Evolutionary conservation across 371 early-diverging fungal species (phyloP).

Genomic region (Rhizomucor pusillus): DNA sequence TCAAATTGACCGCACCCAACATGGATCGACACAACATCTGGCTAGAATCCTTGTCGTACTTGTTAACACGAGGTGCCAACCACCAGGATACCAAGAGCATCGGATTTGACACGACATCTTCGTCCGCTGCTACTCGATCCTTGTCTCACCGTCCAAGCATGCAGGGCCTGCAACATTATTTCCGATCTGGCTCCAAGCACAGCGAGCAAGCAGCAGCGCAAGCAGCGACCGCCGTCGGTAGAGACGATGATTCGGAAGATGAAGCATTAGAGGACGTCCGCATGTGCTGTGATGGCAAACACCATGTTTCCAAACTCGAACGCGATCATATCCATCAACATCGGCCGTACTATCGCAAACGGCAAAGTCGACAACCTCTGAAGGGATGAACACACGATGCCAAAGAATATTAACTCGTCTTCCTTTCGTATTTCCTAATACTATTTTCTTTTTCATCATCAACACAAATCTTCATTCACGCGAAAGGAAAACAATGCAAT

Average conservation of each 20-base stretch:
- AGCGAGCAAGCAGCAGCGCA: not conserved
- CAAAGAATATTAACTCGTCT: not conserved
- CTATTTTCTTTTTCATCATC: not conserved
- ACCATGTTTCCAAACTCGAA: conserved; percentile 30
- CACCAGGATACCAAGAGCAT: not conserved
- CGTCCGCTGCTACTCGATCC: not conserved
- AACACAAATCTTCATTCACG: not conserved
- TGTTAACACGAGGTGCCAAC: conserved; percentile 6
- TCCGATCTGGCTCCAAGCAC: conserved; percentile 9
- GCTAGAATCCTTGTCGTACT: conserved; percentile 26
- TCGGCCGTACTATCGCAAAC: conserved; percentile 24
- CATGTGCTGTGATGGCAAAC: conserved; percentile 40
- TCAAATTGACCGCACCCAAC: conserved; percentile 63
- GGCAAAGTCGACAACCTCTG: conserved; percentile 11
- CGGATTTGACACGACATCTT: conserved; percentile 2
- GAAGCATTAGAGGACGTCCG: conserved; percentile 35
- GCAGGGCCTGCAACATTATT: conserved; percentile 8
- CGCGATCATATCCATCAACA: conserved; percentile 18
- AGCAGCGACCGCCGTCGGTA: not conserved
- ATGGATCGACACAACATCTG: conserved; percentile 64
- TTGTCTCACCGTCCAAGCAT: conserved; percentile 9
- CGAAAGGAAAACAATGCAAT: too few species aligned
- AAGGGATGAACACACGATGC: not conserved
- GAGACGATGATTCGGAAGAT: conserved; percentile 20
- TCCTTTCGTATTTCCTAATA: not conserved